These are phyloP conservation scores for Ophiorrhiza pumila DNA, from an alignment of 257 asterid genomes.

Conservation along the genomic window DNA sequence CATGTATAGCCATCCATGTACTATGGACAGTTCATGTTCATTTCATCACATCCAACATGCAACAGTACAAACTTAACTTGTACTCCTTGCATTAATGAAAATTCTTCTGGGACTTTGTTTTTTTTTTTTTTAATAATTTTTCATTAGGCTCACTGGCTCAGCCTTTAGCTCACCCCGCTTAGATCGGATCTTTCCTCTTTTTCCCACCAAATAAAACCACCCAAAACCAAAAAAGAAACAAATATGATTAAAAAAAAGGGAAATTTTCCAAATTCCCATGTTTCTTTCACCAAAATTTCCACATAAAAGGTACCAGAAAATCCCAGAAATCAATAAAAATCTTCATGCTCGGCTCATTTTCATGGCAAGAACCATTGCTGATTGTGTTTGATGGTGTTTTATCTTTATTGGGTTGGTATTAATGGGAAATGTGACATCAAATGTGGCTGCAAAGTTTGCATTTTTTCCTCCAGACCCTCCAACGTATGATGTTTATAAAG, in stretches of 20 bases:
- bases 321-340: neutral
- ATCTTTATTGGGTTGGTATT: conserved; percentile 19
- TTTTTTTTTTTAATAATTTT: neutral
- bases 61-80: conserved; percentile 17
- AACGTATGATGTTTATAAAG: conserved; percentile 78
- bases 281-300: conserved; percentile 15
- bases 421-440: conserved; percentile 98
- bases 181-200: conserved; percentile 72
- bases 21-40: neutral
- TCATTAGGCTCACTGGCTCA: conserved; percentile 3
- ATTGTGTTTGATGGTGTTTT: conserved; percentile 15
- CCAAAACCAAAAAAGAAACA: conserved; percentile 17
- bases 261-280: conserved; percentile 12
- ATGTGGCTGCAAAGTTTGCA: conserved; percentile 94
- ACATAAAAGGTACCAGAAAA: conserved; percentile 2
- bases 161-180: conserved; percentile 43
- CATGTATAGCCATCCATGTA: neutral
- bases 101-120: conserved; percentile 21
- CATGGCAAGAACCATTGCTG: conserved; percentile 27
- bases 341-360: conserved; percentile 25
- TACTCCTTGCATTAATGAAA: conserved; percentile 20
- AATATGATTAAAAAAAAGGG: neutral
- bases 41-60: conserved; percentile 25
- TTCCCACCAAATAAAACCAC: conserved; percentile 33
- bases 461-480: conserved; percentile 99